phyloP scores from a whole-genome alignment of 108 stramenopile species.

The Nitzschia sp. region DNA sequence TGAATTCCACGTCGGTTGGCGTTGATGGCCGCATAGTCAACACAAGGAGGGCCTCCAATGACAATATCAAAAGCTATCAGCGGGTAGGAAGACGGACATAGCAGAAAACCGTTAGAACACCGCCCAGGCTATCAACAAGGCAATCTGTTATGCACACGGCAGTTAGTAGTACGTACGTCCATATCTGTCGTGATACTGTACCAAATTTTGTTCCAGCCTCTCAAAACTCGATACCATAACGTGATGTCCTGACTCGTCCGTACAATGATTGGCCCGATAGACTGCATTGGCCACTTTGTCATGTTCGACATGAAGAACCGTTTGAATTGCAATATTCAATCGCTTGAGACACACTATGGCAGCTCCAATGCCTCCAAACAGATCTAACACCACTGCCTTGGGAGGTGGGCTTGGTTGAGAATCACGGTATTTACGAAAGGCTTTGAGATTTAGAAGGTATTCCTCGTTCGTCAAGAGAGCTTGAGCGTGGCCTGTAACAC shows the following conservation, averaged over 20 bases:
- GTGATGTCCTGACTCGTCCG: neutral
- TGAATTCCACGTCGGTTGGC: constrained; percentile 29
- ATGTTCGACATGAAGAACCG: constrained; percentile 52
- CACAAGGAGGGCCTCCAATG: constrained; percentile 45
- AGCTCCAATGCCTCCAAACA: constrained; percentile 41
- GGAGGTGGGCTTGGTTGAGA: neutral
- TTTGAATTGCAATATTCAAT: constrained; percentile 28
- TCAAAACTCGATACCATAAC: neutral
- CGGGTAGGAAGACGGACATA: constrained; percentile 37
- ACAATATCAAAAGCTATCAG: constrained; percentile 33
- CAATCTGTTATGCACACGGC: constrained; percentile 21
- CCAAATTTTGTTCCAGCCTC: neutral
- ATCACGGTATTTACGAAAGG: neutral
- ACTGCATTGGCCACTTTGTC: constrained; percentile 52
- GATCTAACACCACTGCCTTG: constrained; percentile 28
- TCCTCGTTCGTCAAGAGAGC: neutral
- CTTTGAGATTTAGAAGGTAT: neutral
- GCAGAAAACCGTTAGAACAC: constrained; percentile 29
- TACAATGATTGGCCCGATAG: constrained; percentile 42
- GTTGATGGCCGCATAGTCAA: constrained; percentile 36
- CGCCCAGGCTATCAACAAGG: neutral
- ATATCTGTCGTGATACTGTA: neutral
- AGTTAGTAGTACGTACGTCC: neutral
- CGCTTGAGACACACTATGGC: constrained; percentile 33
- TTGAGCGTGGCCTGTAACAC: neutral